A percentile compares a stretch with the other conserved stretches of the same genome.
Conservation (phyloP, 306 rosid genomes). For the Cicer chorassanicum region DNA sequence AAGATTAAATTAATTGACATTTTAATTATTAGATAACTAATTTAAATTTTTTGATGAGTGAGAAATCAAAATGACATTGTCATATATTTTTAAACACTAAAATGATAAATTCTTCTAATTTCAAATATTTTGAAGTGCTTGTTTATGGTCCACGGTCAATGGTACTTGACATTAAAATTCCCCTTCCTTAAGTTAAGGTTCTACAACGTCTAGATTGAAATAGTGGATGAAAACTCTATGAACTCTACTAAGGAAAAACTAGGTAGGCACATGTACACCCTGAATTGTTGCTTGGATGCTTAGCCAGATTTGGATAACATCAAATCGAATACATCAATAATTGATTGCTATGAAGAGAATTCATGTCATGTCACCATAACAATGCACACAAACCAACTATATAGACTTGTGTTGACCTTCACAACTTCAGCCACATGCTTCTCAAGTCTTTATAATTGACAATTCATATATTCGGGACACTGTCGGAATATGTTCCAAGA, state of each 20-base stretch:
- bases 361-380: conserved; percentile 28
- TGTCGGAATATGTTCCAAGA: too few species aligned
- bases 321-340: conserved; percentile 28
- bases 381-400: conserved; percentile 12
- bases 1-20: too few species aligned
- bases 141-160: too few species aligned
- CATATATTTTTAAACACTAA: too few species aligned
- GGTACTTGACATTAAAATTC: too few species aligned
- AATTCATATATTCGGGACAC: neutral
- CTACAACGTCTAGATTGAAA: conserved; percentile 3
- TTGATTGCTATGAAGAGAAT: conserved; percentile 19
- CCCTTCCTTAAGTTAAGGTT: neutral
- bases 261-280: conserved; percentile 29
- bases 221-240: neutral
- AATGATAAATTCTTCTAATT: too few species aligned
- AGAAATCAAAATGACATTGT: too few species aligned
- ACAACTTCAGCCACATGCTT: neutral
- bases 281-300: conserved; percentile 19
- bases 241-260: conserved; percentile 21
- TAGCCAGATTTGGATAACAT: conserved; percentile 36
- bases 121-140: too few species aligned
- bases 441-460: neutral
- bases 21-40: too few species aligned
- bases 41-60: too few species aligned
- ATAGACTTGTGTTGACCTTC: neutral